Percentiles rank a stretch among this genome's conserved stretches.
phyloP scores from a whole-genome alignment of 2,329 filamentous ascomycete species.

The Xenoacremonium recifei region DNA sequence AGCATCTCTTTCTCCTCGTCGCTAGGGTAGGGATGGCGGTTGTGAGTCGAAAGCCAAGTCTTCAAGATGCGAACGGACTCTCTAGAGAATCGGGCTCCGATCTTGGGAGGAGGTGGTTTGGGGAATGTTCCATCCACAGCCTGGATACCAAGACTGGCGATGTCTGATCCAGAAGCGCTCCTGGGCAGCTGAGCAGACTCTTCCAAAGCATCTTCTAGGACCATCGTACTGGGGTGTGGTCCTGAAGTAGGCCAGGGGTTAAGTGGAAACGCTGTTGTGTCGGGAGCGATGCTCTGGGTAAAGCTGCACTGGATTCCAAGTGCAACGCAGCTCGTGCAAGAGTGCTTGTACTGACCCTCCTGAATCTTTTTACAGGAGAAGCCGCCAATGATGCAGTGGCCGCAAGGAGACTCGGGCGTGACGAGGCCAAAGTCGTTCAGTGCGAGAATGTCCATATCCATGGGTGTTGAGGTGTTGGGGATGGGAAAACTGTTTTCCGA shows the following conservation, averaged over 20 bases:
- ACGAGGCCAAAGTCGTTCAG: slow-evolving; percentile 35
- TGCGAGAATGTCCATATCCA: slow-evolving; percentile 16
- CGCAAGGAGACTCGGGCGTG: slow-evolving; percentile 48
- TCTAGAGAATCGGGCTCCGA: slow-evolving; percentile 73
- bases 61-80: slow-evolving; percentile 79
- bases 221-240: slow-evolving; percentile 38
- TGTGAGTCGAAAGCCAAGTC: slow-evolving; percentile 79
- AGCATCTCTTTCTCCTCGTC: slow-evolving; percentile 83
- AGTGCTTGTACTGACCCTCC: slow-evolving; percentile 59
- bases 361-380: slow-evolving; percentile 61
- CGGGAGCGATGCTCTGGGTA: slow-evolving; percentile 36
- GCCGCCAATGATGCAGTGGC: slow-evolving; percentile 48
- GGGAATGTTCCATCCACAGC: slow-evolving; percentile 17
- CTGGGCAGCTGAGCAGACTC: slow-evolving; percentile 23
- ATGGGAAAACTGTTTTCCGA: slow-evolving; percentile 37
- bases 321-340: slow-evolving; percentile 62
- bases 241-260: slow-evolving; percentile 47
- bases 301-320: slow-evolving; percentile 59
- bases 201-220: slow-evolving; percentile 23
- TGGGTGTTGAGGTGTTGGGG: slow-evolving; percentile 24
- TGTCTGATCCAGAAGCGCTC: slow-evolving; percentile 25
- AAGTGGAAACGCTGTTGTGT: slow-evolving; percentile 38
- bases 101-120: slow-evolving; percentile 52
- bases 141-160: slow-evolving; percentile 21
- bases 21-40: slow-evolving; percentile 81